Conservation (phyloP, 768 basidiomycete species). For the Xerocomus brunneocitrinus region DNA sequence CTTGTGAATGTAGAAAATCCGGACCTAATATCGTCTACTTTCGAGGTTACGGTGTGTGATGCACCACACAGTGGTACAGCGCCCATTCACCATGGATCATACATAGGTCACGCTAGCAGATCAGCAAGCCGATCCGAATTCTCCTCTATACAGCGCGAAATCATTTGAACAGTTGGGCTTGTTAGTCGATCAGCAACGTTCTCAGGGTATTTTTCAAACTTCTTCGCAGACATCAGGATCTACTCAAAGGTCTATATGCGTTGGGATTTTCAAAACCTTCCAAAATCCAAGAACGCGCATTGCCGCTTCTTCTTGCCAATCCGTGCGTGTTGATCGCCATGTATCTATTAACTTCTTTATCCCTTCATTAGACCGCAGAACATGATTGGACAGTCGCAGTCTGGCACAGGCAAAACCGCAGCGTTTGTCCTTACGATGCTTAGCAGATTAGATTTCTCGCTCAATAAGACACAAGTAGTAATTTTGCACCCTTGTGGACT, state of each 20-base stretch:
- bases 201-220: constrained; percentile 4
- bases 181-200: constrained; percentile 44
- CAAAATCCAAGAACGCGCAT: constrained; percentile 96
- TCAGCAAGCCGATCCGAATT: constrained; percentile 92
- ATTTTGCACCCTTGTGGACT: not conserved
- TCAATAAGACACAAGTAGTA: constrained; percentile 76
- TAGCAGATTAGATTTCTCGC: constrained; percentile 81
- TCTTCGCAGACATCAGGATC: constrained; percentile 64
- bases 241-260: constrained; percentile 90
- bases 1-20: constrained; percentile 28
- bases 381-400: constrained; percentile 99
- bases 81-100: constrained; percentile 8
- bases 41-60: constrained; percentile 69
- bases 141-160: constrained; percentile 91
- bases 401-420: constrained; percentile 98
- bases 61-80: not conserved
- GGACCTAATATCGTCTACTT: constrained; percentile 74
- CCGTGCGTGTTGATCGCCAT: constrained; percentile 54
- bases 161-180: constrained; percentile 94
- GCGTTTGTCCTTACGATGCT: constrained; percentile 98
- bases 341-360: constrained; percentile 9
- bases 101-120: constrained; percentile 93
- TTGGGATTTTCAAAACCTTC: constrained; percentile 98
- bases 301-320: constrained; percentile 84
- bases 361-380: constrained; percentile 70